These are phyloP conservation scores for Fusarium tricinctum DNA, from an alignment of 2,329 filamentous ascomycete genomes.

Conservation along the genomic window DNA sequence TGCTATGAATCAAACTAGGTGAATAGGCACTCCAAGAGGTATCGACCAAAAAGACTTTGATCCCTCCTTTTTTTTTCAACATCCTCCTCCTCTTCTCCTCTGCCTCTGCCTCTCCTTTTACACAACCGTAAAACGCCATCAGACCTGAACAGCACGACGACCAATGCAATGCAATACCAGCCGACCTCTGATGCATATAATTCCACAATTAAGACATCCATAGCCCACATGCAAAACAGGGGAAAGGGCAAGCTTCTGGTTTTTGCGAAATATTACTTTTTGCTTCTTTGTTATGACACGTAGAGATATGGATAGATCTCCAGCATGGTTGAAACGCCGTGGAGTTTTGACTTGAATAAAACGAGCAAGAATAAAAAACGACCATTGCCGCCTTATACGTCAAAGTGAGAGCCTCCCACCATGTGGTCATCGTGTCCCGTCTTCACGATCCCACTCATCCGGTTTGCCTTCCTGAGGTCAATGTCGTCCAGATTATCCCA, in stretches of 20 bases:
- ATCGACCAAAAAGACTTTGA: conserved; percentile 17
- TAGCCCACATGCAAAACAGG: conserved; percentile 45
- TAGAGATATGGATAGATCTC: conserved; percentile 41
- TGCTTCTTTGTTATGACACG: conserved; percentile 47
- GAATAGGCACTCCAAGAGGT: conserved; percentile 25
- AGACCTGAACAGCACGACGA: conserved; percentile 47
- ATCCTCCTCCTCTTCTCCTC: background rate
- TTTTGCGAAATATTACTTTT: conserved; percentile 52
- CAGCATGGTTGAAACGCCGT: conserved; percentile 47
- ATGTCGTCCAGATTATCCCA: conserved; percentile 72
- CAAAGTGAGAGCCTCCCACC: conserved; percentile 74
- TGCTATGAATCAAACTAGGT: conserved; percentile 36
- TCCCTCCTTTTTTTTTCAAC: conserved; percentile 17
- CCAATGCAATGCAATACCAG: conserved; percentile 51
- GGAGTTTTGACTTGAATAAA: conserved; percentile 41
- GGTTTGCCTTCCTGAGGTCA: conserved; percentile 66
- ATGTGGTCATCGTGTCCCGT: conserved; percentile 73
- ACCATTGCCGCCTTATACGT: conserved; percentile 63
- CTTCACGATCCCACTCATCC: conserved; percentile 75
- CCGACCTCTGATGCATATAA: conserved; percentile 51
- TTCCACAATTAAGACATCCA: conserved; percentile 53
- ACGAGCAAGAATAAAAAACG: conserved; percentile 32
- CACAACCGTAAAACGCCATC: conserved; percentile 51
- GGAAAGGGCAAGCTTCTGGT: conserved; percentile 20
- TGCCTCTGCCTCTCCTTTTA: conserved; percentile 25